Conservation (phyloP, 1,139 yeast genomes). For the Scheffersomyces cryptocercus region DNA sequence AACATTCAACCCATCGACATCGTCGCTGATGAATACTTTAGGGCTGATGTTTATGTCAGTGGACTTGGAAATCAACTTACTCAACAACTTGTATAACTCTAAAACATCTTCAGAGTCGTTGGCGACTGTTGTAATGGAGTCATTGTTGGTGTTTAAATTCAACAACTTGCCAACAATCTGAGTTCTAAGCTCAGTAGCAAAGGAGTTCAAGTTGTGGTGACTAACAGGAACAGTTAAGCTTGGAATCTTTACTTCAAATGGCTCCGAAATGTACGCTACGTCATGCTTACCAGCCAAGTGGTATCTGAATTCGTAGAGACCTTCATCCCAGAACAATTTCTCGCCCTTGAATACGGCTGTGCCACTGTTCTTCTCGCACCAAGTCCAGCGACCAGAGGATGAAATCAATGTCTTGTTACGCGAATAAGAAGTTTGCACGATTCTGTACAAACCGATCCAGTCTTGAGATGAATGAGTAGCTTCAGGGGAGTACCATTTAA, state of each 20-base stretch:
- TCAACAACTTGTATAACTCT: constrained; percentile 33
- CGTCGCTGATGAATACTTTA: constrained; percentile 39
- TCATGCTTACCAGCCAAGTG: constrained; percentile 72
- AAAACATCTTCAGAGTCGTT: constrained; percentile 30
- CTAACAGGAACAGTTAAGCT: constrained; percentile 37
- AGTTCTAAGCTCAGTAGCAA: constrained; percentile 33
- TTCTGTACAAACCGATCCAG: constrained; percentile 80
- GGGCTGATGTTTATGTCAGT: constrained; percentile 43
- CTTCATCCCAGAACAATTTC: constrained; percentile 65
- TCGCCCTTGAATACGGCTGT: constrained; percentile 51
- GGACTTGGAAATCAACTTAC: constrained; percentile 35
- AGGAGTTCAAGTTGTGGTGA: constrained; percentile 19
- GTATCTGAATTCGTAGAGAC: constrained; percentile 75
- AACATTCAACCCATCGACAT: constrained; percentile 29
- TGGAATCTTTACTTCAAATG: constrained; percentile 63
- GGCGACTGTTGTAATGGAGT: constrained; percentile 28
- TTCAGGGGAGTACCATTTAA: constrained; percentile 59
- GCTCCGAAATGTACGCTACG: constrained; percentile 65
- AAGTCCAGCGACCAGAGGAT: constrained; percentile 73
- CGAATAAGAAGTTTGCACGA: constrained; percentile 62
- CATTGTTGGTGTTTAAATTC: constrained; percentile 25
- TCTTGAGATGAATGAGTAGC: constrained; percentile 48
- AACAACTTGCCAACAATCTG: constrained; percentile 35
- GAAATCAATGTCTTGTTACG: constrained; percentile 61
- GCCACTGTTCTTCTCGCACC: constrained; percentile 48